A percentile compares a stretch with the other conserved stretches of the same genome.
Conservation (phyloP, 2,329 filamentous ascomycete species). For the Xenosphaeropsis pyriputrescens region DNA sequence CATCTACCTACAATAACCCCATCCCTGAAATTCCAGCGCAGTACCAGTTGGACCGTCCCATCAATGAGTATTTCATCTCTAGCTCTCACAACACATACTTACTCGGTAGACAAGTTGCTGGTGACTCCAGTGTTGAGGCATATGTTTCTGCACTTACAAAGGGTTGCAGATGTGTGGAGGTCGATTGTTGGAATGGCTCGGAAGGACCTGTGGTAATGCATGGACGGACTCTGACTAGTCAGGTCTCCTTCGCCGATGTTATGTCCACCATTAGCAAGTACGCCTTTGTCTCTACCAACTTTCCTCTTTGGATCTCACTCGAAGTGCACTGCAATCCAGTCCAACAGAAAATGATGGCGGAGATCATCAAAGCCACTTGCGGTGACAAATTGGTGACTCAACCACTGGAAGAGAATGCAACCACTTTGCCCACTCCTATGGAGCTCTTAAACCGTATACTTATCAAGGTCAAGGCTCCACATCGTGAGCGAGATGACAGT, state of each 20-base stretch:
- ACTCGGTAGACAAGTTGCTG: conserved; percentile 76
- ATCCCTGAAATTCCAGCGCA: conserved; percentile 44
- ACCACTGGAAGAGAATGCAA: conserved; percentile 53
- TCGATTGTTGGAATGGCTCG: conserved; percentile 93
- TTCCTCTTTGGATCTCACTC: conserved; percentile 85
- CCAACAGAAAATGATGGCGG: conserved; percentile 80
- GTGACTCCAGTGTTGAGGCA: conserved; percentile 83
- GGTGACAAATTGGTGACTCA: conserved; percentile 65
- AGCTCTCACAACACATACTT: conserved; percentile 99
- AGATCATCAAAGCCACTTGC: conserved; percentile 76
- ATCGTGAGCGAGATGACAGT: conserved; percentile 19
- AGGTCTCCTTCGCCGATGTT: conserved; percentile 80
- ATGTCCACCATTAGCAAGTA: conserved; percentile 91
- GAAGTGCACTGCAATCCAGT: conserved; percentile 81
- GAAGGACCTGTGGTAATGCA: conserved; percentile 87
- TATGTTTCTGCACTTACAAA: conserved; percentile 82
- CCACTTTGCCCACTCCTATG: conserved; percentile 69
- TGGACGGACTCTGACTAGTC: conserved; percentile 75
- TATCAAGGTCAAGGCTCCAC: conserved; percentile 85
- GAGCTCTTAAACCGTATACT: conserved; percentile 73
- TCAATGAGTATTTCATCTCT: conserved; percentile 97
- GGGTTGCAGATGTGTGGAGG: conserved; percentile 89
- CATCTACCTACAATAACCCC: conserved; percentile 58
- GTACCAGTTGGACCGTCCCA: conserved; percentile 59
- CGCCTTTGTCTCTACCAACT: conserved; percentile 75